Percentiles rank a stretch among this genome's conserved stretches.
Evolutionary conservation across 2,329 filamentous ascomycete species (phyloP).

Genomic region (Fusarium redolens): DNA sequence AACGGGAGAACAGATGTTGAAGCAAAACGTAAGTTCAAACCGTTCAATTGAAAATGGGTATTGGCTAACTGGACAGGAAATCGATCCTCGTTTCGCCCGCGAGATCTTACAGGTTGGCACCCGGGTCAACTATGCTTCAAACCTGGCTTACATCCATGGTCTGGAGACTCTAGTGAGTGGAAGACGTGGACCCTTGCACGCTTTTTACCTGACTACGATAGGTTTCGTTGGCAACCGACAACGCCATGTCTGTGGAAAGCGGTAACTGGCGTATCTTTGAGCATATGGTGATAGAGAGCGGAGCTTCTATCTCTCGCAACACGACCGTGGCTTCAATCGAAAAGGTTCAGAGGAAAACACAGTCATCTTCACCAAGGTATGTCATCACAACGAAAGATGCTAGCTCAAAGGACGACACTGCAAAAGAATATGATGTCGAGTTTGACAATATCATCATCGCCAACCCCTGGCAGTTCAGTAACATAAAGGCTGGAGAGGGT

Average conservation of each 20-base stretch:
- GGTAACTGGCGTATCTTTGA: constrained; percentile 97
- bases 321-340: constrained; percentile 73
- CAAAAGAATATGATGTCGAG: constrained; percentile 58
- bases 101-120: constrained; percentile 93
- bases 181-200: not conserved
- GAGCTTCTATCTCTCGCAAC: constrained; percentile 71
- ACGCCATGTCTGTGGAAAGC: constrained; percentile 80
- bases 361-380: constrained; percentile 59
- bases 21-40: constrained; percentile 61
- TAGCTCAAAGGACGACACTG: constrained; percentile 29
- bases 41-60: too few species aligned
- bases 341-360: constrained; percentile 58
- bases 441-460: constrained; percentile 89
- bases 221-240: constrained; percentile 89
- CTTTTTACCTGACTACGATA: constrained; percentile 38
- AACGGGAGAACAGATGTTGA: constrained; percentile 80
- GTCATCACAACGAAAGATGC: constrained; percentile 53
- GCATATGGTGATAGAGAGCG: constrained; percentile 76
- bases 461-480: constrained; percentile 83
- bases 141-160: constrained; percentile 86
- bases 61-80: constrained; percentile 50
- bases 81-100: constrained; percentile 74
- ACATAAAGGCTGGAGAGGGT: constrained; percentile 70
- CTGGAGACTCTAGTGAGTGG: constrained; percentile 79
- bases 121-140: constrained; percentile 94